Percentiles rank a stretch among this genome's conserved stretches.
These are phyloP conservation scores for Leptographium flavum DNA, from an alignment of 2,329 filamentous ascomycete genomes.

Conservation along the genomic window DNA sequence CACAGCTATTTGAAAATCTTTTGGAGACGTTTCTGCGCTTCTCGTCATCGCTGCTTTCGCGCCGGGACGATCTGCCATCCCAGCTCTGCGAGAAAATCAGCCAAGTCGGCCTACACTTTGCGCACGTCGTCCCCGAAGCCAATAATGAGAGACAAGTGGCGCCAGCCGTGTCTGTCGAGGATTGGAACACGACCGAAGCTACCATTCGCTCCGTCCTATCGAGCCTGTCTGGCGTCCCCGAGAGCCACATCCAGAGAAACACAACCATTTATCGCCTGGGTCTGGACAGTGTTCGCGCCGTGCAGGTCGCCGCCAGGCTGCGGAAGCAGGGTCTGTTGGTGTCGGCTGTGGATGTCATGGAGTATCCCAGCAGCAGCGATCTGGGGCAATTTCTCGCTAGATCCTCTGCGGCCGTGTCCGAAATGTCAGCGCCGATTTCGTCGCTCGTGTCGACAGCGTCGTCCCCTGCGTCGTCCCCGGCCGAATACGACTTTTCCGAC, in stretches of 20 bases:
- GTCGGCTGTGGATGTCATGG: conserved; percentile 61
- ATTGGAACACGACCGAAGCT: conserved; percentile 37
- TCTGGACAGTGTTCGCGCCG: conserved; percentile 77
- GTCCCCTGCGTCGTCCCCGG: not conserved
- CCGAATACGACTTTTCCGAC: conserved; percentile 22
- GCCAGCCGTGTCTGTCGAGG: conserved; percentile 3
- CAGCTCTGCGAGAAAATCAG: not conserved
- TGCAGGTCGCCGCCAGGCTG: conserved; percentile 59
- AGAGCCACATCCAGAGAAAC: conserved; percentile 34
- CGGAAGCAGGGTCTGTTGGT: conserved; percentile 43
- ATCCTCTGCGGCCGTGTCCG: not conserved
- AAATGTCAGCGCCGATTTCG: not conserved
- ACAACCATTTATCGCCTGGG: conserved; percentile 81
- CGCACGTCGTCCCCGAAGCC: not conserved
- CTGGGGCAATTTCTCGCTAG: conserved; percentile 3
- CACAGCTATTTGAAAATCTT: conserved; percentile 8
- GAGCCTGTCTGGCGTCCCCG: conserved; percentile 37
- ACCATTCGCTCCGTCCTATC: conserved; percentile 42
- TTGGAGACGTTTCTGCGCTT: conserved; percentile 1
- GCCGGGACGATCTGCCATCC: not conserved
- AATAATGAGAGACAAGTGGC: not conserved
- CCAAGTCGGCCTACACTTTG: not conserved
- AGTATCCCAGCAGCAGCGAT: conserved; percentile 32
- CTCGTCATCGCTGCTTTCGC: conserved; percentile 5
- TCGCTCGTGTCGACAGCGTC: not conserved